Percentiles rank a stretch among this genome's conserved stretches.
phyloP scores from a whole-genome alignment of 495 filamentous ascomycete genomes.

The Penicillium waksmanii region DNA sequence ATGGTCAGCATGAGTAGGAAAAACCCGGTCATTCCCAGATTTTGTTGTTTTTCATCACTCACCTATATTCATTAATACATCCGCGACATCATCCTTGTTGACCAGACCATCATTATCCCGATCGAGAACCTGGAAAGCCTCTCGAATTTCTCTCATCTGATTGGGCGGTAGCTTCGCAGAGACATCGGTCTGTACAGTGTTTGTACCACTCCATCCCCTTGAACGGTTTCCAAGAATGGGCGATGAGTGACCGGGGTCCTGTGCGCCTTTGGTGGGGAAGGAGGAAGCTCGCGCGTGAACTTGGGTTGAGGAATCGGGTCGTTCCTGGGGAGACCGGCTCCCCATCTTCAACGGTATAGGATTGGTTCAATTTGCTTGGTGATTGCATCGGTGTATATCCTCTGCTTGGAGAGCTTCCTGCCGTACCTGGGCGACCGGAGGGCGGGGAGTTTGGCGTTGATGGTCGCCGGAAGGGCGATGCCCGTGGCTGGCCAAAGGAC shows the following conservation, averaged over 20 bases:
- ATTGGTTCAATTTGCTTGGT: constrained; percentile 53
- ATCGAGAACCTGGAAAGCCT: constrained; percentile 87
- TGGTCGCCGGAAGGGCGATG: constrained; percentile 75
- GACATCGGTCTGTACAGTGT: constrained; percentile 46
- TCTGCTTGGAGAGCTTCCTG: constrained; percentile 48
- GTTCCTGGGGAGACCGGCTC: constrained; percentile 29
- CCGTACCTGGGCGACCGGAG: constrained; percentile 41
- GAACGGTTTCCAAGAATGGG: constrained; percentile 34
- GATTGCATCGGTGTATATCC: constrained; percentile 49
- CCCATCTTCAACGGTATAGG: constrained; percentile 50
- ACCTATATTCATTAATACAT: constrained; percentile 81
- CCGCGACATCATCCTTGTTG: constrained; percentile 74
- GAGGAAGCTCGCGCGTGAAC: constrained; percentile 45
- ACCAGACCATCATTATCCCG: constrained; percentile 77
- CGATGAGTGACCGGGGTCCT: constrained; percentile 29
- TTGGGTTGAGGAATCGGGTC: constrained; percentile 45
- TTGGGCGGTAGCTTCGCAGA: constrained; percentile 66
- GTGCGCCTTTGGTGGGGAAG: constrained; percentile 47
- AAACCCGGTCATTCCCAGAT: not conserved
- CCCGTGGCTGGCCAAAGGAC: constrained; percentile 68
- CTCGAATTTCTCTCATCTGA: constrained; percentile 74
- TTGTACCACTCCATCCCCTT: constrained; percentile 19
- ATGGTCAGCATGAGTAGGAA: constrained; percentile 2
- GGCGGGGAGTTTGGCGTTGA: constrained; percentile 53
- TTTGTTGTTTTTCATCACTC: constrained; percentile 11